Evolutionary conservation across 306 rosid genomes (phyloP), one percentile per base, ranked within the genome.

Genomic region (Pterocarpus santalinus): DNA sequence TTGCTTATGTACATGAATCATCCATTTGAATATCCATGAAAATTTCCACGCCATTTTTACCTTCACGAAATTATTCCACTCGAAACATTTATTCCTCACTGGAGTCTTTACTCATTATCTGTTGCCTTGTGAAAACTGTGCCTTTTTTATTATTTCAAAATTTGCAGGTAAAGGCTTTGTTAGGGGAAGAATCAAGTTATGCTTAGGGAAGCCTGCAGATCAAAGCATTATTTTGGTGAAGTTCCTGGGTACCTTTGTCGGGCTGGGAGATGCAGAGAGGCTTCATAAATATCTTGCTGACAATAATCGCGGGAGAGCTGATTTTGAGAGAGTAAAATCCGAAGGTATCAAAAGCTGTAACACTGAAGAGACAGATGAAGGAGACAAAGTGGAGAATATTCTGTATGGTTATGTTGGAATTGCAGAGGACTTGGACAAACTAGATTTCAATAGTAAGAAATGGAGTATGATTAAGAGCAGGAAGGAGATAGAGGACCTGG

Each of bases 391-490:
- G 51, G 99, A 95, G 85, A 84, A 53, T 56, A 83, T 93, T 36
- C 87, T 95, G 14, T 89, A 78, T 87, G 98, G 99, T 49, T 93
- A 91, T 75, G 80, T 93, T 85, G 99, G 93, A 41, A 88, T 89
- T 71, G 90, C 95, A 7, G 98, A 93, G 61, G 98, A 93, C 86
- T 80, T 93, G 73, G 97, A 89, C 78, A 90, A 82, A 82, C 88
- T 95, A 44, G 97, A 95, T 72, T 88, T 84, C 76, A 85, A 79
- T 49, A 79, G 90, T 41, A 90, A 90, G 90, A 93, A 85, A 43
- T 69, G 84, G 80, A 68, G 90, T 85, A 15, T 78, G 73, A 74
- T 95, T 38, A 93, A 95, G 89, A 93, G 99, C 89, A 91, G 92
- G 80, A 95, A 83, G 87, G 99, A 93, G 73, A 93, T 93, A 47